Percentiles rank a stretch among this genome's conserved stretches.
Evolutionary conservation across 768 basidiomycete species (phyloP).

Genomic region (Psilocybe cyanescens): DNA sequence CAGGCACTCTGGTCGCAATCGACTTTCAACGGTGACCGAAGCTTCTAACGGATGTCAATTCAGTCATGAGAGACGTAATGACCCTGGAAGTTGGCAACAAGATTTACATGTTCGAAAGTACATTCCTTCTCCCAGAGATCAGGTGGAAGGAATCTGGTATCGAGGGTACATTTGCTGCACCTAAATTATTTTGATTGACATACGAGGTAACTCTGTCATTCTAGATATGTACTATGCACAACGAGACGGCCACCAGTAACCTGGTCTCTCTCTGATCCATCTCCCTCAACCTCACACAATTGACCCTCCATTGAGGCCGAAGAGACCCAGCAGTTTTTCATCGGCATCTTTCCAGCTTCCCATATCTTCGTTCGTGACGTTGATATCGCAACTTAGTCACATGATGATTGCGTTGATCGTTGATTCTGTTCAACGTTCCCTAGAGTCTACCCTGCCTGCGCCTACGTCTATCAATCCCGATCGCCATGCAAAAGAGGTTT

Average conservation of each 20-base stretch:
- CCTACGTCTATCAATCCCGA: too few relatives aligned
- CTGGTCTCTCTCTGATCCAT: slow-evolving; percentile 67
- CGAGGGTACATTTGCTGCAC: slow-evolving; percentile 71
- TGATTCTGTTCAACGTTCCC: too few relatives aligned
- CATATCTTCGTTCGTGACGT: slow-evolving; percentile 85
- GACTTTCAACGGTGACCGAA: slow-evolving; percentile 65
- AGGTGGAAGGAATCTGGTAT: slow-evolving; percentile 84
- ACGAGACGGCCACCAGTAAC: slow-evolving; percentile 73
- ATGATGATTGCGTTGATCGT: too few relatives aligned
- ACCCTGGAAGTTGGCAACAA: slow-evolving; percentile 94
- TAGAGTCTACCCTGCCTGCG: too few relatives aligned
- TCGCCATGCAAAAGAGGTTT: too few relatives aligned
- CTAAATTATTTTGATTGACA: background rate
- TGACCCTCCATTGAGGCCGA: slow-evolving; percentile 64
- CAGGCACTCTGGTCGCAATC: slow-evolving; percentile 57
- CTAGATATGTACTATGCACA: slow-evolving; percentile 85
- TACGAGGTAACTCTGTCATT: background rate
- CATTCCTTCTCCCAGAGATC: slow-evolving; percentile 68
- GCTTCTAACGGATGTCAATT: slow-evolving; percentile 63
- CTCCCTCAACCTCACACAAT: slow-evolving; percentile 41
- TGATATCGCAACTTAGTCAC: too few relatives aligned
- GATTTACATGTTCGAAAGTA: slow-evolving; percentile 96
- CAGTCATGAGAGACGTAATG: slow-evolving; percentile 74
- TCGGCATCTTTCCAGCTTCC: slow-evolving; percentile 92
- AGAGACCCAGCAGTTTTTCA: slow-evolving; percentile 86